Base-by-base conservation (phyloP, 116 monocot species). In the Iris pallida region DNA sequence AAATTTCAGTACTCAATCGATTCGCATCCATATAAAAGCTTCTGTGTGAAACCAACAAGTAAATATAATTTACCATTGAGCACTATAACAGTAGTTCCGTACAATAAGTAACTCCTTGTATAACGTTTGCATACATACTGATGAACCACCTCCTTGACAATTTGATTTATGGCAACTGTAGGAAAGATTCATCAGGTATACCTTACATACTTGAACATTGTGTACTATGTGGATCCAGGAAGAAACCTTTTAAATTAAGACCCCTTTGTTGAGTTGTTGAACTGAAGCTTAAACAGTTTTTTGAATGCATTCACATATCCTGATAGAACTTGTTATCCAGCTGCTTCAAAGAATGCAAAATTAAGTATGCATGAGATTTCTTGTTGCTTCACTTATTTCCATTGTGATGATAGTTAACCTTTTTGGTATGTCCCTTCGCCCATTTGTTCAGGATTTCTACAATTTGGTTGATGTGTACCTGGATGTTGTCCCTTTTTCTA, bases 271-370 rank as follows among this genome's bases (percentile, higher is more conserved):
- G 90, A 93, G 69, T 63, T 93, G 61, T 63, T 93, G 67, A 93
- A 93, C 65, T 89, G 93, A 9, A 93, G 93, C 49, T 70, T 93
- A 73, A 71, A 93, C 57, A 93, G 90, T 66, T 93, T 93, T 70
- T 75, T 93, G 55, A 93, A 93, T 85, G 93, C 93, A 69, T 93
- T 93, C 59, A 93, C 93, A 42, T 93, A 93, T 81, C 93, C 93
- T 45, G 93, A 93, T 70, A 81, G 93, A 65, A 93, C 93, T 65
- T 93, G 93, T 68, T 93, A 93, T 82, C 93, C 93, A 49, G 93
- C 90, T 74, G 93, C 93, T 68, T 93, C 93, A 68, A 93, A 89
- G 61, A 93, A 93, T 64, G 78, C 74, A 42, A 89, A 93, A 84
- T 89, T 90, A 75, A 12, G 18, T 60, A n/a, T 61, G n/a, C 7